Conservation (phyloP, 2,329 filamentous ascomycete genomes). For the Zarea fungicola region DNA sequence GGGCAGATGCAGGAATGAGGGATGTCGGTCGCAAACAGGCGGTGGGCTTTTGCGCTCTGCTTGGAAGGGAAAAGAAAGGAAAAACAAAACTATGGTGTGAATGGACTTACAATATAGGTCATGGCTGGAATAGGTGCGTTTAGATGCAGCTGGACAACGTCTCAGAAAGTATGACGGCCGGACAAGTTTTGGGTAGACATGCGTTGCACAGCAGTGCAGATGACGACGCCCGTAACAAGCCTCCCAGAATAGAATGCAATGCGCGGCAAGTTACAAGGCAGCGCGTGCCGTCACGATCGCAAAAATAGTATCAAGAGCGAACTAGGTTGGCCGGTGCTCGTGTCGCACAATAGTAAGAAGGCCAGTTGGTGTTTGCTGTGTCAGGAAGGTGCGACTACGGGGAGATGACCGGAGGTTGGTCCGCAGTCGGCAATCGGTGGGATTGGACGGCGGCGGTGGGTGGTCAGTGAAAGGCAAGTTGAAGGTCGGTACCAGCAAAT, state of each 20-base stretch:
- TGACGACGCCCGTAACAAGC: conserved; percentile 2
- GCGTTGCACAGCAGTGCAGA: conserved; percentile 3
- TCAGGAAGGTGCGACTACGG: not conserved
- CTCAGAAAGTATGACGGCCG: not conserved
- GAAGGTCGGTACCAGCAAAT: too few relatives aligned
- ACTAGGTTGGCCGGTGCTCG: not conserved
- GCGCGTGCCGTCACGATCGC: not conserved
- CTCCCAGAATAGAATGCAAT: not conserved
- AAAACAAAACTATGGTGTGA: not conserved
- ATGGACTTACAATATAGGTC: conserved; percentile 36
- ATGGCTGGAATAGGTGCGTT: conserved; percentile 20
- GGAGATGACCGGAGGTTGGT: not conserved
- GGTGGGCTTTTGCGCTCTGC: too few relatives aligned
- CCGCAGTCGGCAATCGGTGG: not conserved
- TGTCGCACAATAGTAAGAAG: not conserved
- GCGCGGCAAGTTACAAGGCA: not conserved
- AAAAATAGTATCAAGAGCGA: not conserved
- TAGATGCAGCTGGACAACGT: not conserved
- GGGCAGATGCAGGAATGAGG: not conserved
- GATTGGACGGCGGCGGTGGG: not conserved
- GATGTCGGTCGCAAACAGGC: not conserved
- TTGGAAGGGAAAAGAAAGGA: not conserved
- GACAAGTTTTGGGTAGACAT: not conserved
- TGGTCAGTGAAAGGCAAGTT: not conserved
- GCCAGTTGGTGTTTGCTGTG: not conserved